Conservation (phyloP, 140 eudicot genomes). For the Erigeron philadelphicus region DNA sequence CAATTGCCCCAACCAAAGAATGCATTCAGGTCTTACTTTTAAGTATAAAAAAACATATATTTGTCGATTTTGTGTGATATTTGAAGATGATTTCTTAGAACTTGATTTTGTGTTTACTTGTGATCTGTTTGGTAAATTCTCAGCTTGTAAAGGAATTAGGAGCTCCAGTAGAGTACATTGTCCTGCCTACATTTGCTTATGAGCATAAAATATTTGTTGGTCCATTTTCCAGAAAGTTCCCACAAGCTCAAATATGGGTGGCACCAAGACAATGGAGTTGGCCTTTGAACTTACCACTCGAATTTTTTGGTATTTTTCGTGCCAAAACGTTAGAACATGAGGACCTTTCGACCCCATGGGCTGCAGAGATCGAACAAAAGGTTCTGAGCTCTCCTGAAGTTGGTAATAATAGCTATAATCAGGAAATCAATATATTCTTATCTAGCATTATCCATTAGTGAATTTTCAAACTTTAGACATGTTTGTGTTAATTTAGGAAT, state of each 20-base stretch:
- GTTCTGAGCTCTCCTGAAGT: constrained; percentile 93
- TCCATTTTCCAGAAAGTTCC: constrained; percentile 96
- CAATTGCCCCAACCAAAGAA: constrained; percentile 93
- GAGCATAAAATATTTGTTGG: constrained; percentile 98
- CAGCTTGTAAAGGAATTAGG: constrained; percentile 95
- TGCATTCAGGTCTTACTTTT: constrained; percentile 66
- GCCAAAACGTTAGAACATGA: constrained; percentile 70
- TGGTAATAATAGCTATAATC: too few relatives aligned
- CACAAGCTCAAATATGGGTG: constrained; percentile 83
- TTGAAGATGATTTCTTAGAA: constrained; percentile 2
- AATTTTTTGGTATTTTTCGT: constrained; percentile 88
- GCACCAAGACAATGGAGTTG: constrained; percentile 99
- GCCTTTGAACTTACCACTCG: constrained; percentile 94
- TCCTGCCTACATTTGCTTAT: constrained; percentile 95
- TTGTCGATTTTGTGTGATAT: not conserved
- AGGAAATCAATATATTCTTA: too few relatives aligned
- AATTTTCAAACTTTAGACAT: not conserved
- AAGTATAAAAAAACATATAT: not conserved
- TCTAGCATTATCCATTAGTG: not conserved
- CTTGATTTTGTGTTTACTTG: constrained; percentile 25
- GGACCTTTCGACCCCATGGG: constrained; percentile 87
- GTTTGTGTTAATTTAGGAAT: constrained; percentile 47
- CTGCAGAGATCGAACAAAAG: constrained; percentile 83
- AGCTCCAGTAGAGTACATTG: constrained; percentile 89
- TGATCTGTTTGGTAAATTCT: constrained; percentile 13